Base-by-base conservation (phyloP, 2,329 filamentous ascomycete species). In the Penicillium concentricum region DNA sequence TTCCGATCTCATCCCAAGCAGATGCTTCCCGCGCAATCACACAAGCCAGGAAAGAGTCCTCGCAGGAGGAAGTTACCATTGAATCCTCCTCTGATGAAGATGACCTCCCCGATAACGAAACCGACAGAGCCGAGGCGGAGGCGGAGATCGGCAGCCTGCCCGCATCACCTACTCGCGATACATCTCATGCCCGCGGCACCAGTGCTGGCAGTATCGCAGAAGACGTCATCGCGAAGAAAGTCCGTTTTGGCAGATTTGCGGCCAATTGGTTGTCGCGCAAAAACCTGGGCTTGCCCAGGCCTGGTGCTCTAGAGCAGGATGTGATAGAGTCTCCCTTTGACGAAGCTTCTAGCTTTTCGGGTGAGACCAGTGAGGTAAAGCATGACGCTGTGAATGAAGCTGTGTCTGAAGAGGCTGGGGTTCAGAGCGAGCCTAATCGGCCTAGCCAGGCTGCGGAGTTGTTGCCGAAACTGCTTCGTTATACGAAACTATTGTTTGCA, bases 221-320 rank as follows among this genome's bases (percentile, higher is more conserved):
- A 73, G 90, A 97, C 76, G 92, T 97, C 1, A 93, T 97, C 52
- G 85, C 87, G 37, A 87, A 85, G 56, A 88, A 86, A 65, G 92
- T 92, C 0, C 87, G 87, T 61, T 97, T 97, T 72, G 93, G 92
- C 5, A 83, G 90, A 37, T 97, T 97, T 72, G 91, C 93, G 0
- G 85, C 92, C 61, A 87, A 88, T 58, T 99, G 94, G 94, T 94
- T 97, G 70, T 94, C 91, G 42, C 87, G 85, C 61, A 88, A 86
- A 59, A 92, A 90, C 0, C 93, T 92, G 89, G 87, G 86, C 51
- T 78, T 86, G 58, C 88, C 90, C 58, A 86, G 87, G 26, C 84
- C 84, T 47, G 83, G 92, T 67, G 90, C 89, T 5, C 78, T 92
- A 72, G 72, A 78, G 12, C 72, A 79, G 45, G 78, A 82, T 41